Percentiles rank a stretch among this genome's conserved stretches.
Conservation (phyloP, 805 yeast genomes). For the Zygotorulaspora florentina region DNA sequence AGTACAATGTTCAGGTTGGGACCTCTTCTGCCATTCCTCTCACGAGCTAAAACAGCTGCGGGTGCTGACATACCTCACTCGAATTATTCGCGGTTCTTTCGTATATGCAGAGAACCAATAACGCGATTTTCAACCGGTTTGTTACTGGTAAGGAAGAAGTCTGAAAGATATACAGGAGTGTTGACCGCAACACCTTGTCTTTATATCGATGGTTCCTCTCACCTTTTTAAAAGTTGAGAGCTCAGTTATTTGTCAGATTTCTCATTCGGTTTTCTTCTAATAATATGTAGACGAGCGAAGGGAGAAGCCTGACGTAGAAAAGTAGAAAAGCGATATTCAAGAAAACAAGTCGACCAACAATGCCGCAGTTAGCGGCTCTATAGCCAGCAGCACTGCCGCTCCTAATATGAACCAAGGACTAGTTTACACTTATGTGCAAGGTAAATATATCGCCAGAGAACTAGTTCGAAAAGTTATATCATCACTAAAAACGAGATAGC, state of each 20-base stretch:
- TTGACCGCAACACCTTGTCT: not conserved
- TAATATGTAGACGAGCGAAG: not conserved
- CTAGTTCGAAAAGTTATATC: not conserved
- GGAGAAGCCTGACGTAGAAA: not conserved
- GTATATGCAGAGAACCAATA: not conserved
- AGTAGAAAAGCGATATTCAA: not conserved
- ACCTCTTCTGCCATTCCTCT: slow-evolving; percentile 41
- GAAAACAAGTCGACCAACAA: not conserved
- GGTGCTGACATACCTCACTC: slow-evolving; percentile 16
- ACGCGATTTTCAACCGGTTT: not conserved
- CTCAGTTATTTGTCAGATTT: slow-evolving; percentile 7
- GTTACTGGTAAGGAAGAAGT: slow-evolving; percentile 1
- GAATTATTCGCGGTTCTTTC: not conserved
- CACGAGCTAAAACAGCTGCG: slow-evolving; percentile 18
- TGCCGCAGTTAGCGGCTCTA: too few relatives aligned
- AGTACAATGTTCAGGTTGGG: slow-evolving; percentile 84
- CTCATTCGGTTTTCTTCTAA: not conserved
- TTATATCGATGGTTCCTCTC: not conserved
- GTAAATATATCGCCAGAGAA: not conserved
- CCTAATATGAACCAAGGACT: too few relatives aligned
- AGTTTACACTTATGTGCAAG: too few relatives aligned
- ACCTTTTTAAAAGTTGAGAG: not conserved
- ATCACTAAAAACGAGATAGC: not conserved
- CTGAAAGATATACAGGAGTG: not conserved
- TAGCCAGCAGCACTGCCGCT: too few relatives aligned